A percentile compares a stretch with the other conserved stretches of the same genome.
phyloP scores from a whole-genome alignment of 2,329 filamentous ascomycete species.

The Sarocladium oryzae region DNA sequence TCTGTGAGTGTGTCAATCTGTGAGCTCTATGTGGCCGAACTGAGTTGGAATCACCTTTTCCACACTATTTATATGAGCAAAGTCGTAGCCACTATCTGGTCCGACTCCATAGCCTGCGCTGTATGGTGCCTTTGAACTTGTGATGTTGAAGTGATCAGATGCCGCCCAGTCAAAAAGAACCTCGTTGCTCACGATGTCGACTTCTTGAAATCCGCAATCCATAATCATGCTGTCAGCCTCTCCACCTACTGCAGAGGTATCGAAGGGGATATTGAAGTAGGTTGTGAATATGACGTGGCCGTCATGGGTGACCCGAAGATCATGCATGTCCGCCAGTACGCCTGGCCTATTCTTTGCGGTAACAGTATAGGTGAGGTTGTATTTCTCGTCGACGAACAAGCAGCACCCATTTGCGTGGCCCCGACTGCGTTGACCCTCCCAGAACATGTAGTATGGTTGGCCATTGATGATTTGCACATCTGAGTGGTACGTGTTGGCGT shows the following conservation, averaged over 20 bases:
- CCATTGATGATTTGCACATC: constrained; percentile 25
- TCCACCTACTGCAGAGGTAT: constrained; percentile 25
- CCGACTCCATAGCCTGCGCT: constrained; percentile 22
- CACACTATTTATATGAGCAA: constrained; percentile 32
- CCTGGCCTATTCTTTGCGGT: constrained; percentile 28
- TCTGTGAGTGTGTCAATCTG: constrained; percentile 16
- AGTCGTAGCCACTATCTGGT: constrained; percentile 26
- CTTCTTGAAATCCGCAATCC: constrained; percentile 33
- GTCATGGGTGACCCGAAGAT: constrained; percentile 34
- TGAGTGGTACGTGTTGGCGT: constrained; percentile 19
- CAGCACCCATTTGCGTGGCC: constrained; percentile 23
- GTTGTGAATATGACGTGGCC: constrained; percentile 35
- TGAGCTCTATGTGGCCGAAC: no score
- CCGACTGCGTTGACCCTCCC: constrained; percentile 21
- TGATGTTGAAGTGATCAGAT: constrained; percentile 23
- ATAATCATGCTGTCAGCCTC: constrained; percentile 20
- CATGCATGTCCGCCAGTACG: constrained; percentile 33
- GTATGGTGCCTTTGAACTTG: constrained; percentile 21
- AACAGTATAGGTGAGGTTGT: constrained; percentile 31
- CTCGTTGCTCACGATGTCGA: constrained; percentile 29
- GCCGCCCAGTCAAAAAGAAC: constrained; percentile 31
- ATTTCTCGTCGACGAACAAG: constrained; percentile 26
- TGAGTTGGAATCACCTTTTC: no score
- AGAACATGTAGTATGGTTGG: constrained; percentile 28
- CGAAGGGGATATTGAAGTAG: constrained; percentile 28